Base-by-base conservation (phyloP, 257 asterid genomes). In the Salvia splendens region DNA sequence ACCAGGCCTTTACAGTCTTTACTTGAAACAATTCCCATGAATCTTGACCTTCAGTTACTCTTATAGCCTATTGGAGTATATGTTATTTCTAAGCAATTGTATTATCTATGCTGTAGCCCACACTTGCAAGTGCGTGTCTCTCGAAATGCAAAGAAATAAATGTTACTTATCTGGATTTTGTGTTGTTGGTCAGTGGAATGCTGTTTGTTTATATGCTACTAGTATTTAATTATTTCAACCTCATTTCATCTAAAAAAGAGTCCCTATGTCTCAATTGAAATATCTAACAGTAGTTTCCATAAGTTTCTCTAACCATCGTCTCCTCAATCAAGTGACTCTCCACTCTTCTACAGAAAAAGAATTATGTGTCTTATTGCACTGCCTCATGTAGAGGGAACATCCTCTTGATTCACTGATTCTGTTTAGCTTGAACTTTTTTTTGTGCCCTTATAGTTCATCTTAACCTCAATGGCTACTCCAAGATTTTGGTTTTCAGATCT, bases 291-390 rank as follows among this genome's bases (percentile, higher is more conserved):
- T 61, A 61, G 50, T 15, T 42, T 57, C 42, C 30, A 41, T 33
- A 32, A 42, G 20, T 61, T 61, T 42, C 66, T 54, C 24, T 6
- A 0, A 11, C 70, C 35, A 57, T 52, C 12, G 9, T 24, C 67
- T 30, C 59, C 41, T 20, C 28, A 15, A 64, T 28, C 20, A 36
- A 3, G 61, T 41, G 8, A 64, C 9, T 2, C 16, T 32, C 35
- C 38, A 32, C 14, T 40, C 64, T 64, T 64, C 15, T 20, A 20
- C 66, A 12, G 30, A 65, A 49, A 41, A 62, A 50, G 45, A 41
- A 61, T 73, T 24, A 67, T 67, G 75, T 9, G 7, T 61, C 45
- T 8, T 24, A 15, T 5, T 42, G 61, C 67, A 67, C 64, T 73
- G 5, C 45, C 58, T 24, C 65, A 53, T 61, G 20, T 68, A 40